These are phyloP conservation scores for Paraurostyla sp. DNA, from an alignment of 73 alveolate species.

Conservation along the genomic window DNA sequence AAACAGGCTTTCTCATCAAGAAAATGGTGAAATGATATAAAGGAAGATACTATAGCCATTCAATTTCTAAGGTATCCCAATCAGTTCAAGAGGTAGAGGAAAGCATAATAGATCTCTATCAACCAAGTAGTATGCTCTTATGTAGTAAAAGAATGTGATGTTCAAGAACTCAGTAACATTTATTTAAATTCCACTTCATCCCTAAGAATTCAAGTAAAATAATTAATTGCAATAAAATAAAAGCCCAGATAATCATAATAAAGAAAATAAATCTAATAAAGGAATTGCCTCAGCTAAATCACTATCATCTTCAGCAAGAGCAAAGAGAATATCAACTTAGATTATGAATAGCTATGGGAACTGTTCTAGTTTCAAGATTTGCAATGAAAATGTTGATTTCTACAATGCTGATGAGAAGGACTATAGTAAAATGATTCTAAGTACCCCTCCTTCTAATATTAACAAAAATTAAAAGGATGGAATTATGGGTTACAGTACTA, in stretches of 20 bases:
- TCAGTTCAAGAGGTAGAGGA: constrained; percentile 49
- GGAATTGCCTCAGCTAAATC: not conserved
- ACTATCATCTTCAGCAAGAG: not conserved
- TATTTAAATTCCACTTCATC: not conserved
- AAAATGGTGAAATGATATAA: too few relatives aligned
- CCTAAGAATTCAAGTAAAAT: not conserved
- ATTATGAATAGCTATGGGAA: not conserved
- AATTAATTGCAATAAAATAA: not conserved
- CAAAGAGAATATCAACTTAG: not conserved
- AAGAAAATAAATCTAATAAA: not conserved
- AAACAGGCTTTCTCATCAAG: too few relatives aligned
- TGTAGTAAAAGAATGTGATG: not conserved
- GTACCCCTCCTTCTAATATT: constrained; percentile 35
- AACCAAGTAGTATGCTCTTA: too few relatives aligned
- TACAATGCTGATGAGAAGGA: constrained; percentile 1
- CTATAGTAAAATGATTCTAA: not conserved
- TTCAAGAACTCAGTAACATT: constrained; percentile 5
- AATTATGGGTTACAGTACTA: not conserved
- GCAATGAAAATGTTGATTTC: not conserved
- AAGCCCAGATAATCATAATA: not conserved
- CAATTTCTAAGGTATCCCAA: too few relatives aligned
- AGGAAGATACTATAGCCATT: too few relatives aligned
- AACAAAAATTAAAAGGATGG: not conserved
- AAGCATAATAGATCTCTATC: too few relatives aligned
- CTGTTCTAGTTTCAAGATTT: not conserved